Conservation (phyloP, 345 rosid genomes). For the Brassica nigra region DNA sequence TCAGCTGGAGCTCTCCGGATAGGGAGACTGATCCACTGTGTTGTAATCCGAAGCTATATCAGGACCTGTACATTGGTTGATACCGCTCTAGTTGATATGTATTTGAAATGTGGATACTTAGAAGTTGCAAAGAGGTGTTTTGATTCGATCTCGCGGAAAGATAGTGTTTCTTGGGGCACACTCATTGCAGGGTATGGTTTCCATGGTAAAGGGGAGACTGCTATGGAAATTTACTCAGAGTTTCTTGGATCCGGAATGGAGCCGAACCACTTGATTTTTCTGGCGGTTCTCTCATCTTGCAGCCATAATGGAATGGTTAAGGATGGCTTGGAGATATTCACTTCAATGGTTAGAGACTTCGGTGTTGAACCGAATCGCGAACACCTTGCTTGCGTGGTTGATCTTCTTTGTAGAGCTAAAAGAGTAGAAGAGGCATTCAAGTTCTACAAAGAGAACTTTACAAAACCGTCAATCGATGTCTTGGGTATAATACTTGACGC, state of each 20-base stretch:
- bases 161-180: conserved; percentile 67
- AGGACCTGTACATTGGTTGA: conserved; percentile 50
- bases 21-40: conserved; percentile 70
- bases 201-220: conserved; percentile 74
- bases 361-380: conserved; percentile 53
- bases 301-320: conserved; percentile 73
- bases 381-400: conserved; percentile 62
- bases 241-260: conserved; percentile 58
- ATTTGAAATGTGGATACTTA: conserved; percentile 74
- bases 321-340: conserved; percentile 60
- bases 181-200: conserved; percentile 75
- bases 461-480: conserved; percentile 44
- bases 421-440: conserved; percentile 57
- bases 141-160: conserved; percentile 47
- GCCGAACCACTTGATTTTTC: conserved; percentile 70
- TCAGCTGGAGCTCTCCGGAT: conserved; percentile 52
- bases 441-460: conserved; percentile 52
- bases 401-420: conserved; percentile 63
- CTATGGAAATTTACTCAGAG: conserved; percentile 55
- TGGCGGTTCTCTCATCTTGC: conserved; percentile 72
- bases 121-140: conserved; percentile 68
- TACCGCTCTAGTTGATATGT: conserved; percentile 78
- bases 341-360: conserved; percentile 53
- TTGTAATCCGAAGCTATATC: conserved; percentile 52
- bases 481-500: conserved; percentile 63